Evolutionary conservation across 305 asterid genomes (phyloP), one percentile per base, ranked within the genome.

Genomic region (Andrographis paniculata): DNA sequence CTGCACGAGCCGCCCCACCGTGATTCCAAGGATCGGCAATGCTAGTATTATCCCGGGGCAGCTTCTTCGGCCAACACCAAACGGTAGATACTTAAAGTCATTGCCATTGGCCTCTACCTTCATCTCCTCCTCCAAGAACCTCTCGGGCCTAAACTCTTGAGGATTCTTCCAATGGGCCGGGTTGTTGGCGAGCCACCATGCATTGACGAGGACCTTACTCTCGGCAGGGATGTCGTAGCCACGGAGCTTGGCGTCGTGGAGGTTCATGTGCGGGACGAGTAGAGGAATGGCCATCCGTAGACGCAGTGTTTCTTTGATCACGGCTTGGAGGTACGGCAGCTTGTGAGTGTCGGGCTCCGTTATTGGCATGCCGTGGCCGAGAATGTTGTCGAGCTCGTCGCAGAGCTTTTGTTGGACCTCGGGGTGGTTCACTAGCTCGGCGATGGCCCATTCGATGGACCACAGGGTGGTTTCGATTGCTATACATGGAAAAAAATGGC

Each of bases 171-270:
- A 75, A 14, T 58, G 47, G 1, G 49, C 63, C 0, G 82, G 82
- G 55, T 71, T 54, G 60, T 75, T 75, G 4, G 79, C 79, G 0
- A 75, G 48, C 74, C 76, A 75, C 82, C 82, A 75, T n/a, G 82
- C 79, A 14, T 75, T 75, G 21, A 75, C 76, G 22, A 75, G 20
- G 41, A 75, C 63, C 46, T 75, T 75, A 65, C 76, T 68, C 50
- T 71, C 79, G 3, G 73, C 76, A 3, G 82, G 79, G 23, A 75
- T 67, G 18, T 68, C 73, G 28, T 50, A 65, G 14, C 76, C 79
- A 6, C 61, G 63, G 12, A 75, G 70, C 55, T 75, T 71, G 33
- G 79, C 79, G 4, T 75, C 79, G 22, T 75, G 59, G 56, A 75
- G 74, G 63, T 75, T 75, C 82, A 75, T 75, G 60, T 71, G 82